Percentiles rank a stretch among this genome's conserved stretches.
These are phyloP conservation scores for Murraya koenigii DNA, from an alignment of 345 rosid species.

Conservation along the genomic window DNA sequence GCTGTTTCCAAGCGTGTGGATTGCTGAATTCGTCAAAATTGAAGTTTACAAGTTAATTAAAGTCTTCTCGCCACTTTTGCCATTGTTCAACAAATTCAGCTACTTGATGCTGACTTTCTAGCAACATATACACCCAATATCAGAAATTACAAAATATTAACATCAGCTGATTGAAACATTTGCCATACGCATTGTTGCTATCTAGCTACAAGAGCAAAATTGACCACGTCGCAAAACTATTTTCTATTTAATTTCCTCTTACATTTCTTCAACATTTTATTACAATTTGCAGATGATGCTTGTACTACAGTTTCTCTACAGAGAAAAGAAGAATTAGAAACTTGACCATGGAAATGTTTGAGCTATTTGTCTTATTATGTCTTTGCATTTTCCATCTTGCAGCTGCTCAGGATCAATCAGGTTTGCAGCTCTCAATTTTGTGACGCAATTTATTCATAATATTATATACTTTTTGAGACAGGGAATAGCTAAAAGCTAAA, in stretches of 20 bases:
- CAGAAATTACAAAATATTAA: background rate
- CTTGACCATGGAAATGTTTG: background rate
- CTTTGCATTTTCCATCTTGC: background rate
- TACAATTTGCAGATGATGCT: background rate
- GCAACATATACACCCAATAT: background rate
- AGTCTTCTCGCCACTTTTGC: background rate
- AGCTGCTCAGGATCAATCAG: conserved; percentile 19
- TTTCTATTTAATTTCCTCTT: background rate
- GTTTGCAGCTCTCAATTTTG: background rate
- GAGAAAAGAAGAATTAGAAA: background rate
- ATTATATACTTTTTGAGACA: background rate
- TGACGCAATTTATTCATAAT: background rate
- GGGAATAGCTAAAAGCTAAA: background rate
- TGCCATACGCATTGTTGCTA: background rate
- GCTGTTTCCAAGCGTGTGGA: background rate
- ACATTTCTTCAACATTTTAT: background rate
- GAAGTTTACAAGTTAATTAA: background rate
- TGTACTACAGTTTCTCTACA: background rate
- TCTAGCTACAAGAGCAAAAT: background rate
- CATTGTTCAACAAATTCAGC: background rate
- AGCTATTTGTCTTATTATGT: background rate
- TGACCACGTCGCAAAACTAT: background rate
- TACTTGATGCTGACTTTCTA: background rate
- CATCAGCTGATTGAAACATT: background rate
- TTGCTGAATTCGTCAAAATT: background rate